Base-by-base conservation (phyloP, 495 filamentous ascomycete genomes). In the Oidiodendron maius region DNA sequence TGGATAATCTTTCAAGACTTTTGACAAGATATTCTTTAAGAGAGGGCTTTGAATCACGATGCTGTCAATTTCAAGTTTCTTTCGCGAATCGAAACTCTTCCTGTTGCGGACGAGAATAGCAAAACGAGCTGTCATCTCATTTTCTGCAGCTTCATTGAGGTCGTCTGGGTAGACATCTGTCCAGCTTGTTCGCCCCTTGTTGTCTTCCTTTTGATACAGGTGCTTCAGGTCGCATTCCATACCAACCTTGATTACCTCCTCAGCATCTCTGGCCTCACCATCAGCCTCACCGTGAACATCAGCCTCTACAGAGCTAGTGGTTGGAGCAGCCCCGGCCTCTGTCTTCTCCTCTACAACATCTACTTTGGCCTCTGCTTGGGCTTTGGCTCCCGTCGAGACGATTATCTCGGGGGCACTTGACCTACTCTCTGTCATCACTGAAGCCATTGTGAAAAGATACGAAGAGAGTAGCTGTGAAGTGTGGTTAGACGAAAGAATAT, bases 21-120 rank as follows among this genome's bases (percentile, higher is more conserved):
- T 65, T 15, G 64, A 66, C 0, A 87, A 66, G 23, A 78, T 68
- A 13, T 66, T 67, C 63, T 82, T 82, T 38, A 87, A 64, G 39
- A 73, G 66, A 3, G 82, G 77, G 53, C 75, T 81, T 64, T 87
- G 83, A 2, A 88, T 60, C 17, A 84, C 67, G 53, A 88, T 81
- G 38, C 75, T 79, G 50, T 82, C 65, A 22, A 84, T 70, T 17
- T 73, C 61, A 17, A 85, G 66, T 39, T 75, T 77, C 64, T 78
- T 80, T n/a, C 75, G 71, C 16, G 49, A 28, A 56, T 82, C 71
- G 48, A 74, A 76, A 65, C 73, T 76, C 26, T 62, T 60, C 38
- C 45, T 50, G 37, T 80, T 72, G 22, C 78, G 69, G 1, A 79
- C 62, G 11, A 82, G 53, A 17, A 82, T 59, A 3, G 74, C 76